A percentile compares a stretch with the other conserved stretches of the same genome.
These are phyloP conservation scores for Dendrobium chrysotoxum DNA, from an alignment of 106 monocot species.

Conservation along the genomic window DNA sequence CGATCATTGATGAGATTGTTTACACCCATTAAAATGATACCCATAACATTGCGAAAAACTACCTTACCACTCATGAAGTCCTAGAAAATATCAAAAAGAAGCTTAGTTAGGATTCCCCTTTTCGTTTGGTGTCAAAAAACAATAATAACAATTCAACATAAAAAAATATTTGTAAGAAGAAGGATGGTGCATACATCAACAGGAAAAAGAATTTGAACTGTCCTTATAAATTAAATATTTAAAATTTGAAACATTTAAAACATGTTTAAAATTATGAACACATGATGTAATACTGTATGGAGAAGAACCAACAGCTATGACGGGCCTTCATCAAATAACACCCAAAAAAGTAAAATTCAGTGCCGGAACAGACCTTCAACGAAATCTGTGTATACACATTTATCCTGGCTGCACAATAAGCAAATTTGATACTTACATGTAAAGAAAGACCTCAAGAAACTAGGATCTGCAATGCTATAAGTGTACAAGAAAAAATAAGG, in stretches of 20 bases:
- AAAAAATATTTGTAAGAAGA: not conserved
- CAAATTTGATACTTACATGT: not conserved
- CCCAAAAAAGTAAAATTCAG: not conserved
- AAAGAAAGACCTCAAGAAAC: not conserved
- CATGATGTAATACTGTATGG: too few relatives aligned
- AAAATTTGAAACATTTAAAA: too few relatives aligned
- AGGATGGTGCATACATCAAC: not conserved
- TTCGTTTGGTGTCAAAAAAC: not conserved
- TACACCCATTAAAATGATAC: conserved; percentile 70
- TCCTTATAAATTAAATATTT: too few relatives aligned
- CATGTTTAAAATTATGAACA: too few relatives aligned
- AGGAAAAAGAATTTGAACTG: not conserved
- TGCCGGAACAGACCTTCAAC: not conserved
- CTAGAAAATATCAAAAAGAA: conserved; percentile 19
- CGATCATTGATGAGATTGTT: conserved; percentile 63
- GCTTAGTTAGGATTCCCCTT: not conserved
- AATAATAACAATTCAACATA: not conserved
- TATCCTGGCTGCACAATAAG: not conserved
- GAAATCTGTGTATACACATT: not conserved
- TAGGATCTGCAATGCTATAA: not conserved
- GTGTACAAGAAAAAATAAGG: not conserved
- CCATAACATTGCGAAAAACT: conserved; percentile 84
- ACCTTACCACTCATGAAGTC: conserved; percentile 93
- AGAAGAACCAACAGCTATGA: too few relatives aligned
- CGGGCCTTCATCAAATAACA: not conserved